Evolutionary conservation across 768 basidiomycete genomes (phyloP).

Genomic region (Leccinum longicurvipes): DNA sequence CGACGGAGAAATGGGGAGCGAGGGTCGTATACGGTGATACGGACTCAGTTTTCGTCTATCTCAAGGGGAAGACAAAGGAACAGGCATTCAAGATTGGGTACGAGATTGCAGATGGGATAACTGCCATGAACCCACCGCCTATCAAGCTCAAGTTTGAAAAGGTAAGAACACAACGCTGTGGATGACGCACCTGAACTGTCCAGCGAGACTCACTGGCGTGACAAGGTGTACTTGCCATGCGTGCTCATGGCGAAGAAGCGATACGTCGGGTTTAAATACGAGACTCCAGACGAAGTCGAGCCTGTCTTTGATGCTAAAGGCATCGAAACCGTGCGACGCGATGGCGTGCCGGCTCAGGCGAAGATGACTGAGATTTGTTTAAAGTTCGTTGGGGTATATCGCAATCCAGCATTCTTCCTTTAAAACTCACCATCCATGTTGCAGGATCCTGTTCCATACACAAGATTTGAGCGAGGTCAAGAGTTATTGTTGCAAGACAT

Average conservation of each 20-base stretch:
- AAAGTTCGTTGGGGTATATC: conserved; percentile 52
- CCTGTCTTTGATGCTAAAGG: conserved; percentile 95
- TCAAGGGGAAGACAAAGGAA: conserved; percentile 89
- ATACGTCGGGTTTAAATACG: conserved; percentile 97
- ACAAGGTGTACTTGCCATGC: conserved; percentile 89
- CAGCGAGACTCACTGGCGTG: not conserved
- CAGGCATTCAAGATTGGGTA: conserved; percentile 92
- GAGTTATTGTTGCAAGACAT: conserved; percentile 78
- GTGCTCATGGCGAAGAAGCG: conserved; percentile 98
- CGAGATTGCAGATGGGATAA: conserved; percentile 88
- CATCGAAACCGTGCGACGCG: conserved; percentile 93
- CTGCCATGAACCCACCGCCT: conserved; percentile 82
- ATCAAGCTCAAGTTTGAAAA: conserved; percentile 98
- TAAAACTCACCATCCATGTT: not conserved
- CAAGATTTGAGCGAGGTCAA: conserved; percentile 90
- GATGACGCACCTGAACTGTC: not conserved
- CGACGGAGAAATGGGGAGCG: conserved; percentile 82
- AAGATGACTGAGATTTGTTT: conserved; percentile 91
- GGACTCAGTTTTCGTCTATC: conserved; percentile 89
- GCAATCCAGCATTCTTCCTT: not conserved
- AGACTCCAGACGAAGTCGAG: conserved; percentile 71
- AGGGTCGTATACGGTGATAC: conserved; percentile 97
- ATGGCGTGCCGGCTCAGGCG: conserved; percentile 85
- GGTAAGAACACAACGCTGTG: conserved; percentile 36
- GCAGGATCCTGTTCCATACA: conserved; percentile 86